A percentile compares a stretch with the other conserved stretches of the same genome.
Evolutionary conservation across 768 basidiomycete genomes (phyloP).

Genomic region (Serendipita sp.): DNA sequence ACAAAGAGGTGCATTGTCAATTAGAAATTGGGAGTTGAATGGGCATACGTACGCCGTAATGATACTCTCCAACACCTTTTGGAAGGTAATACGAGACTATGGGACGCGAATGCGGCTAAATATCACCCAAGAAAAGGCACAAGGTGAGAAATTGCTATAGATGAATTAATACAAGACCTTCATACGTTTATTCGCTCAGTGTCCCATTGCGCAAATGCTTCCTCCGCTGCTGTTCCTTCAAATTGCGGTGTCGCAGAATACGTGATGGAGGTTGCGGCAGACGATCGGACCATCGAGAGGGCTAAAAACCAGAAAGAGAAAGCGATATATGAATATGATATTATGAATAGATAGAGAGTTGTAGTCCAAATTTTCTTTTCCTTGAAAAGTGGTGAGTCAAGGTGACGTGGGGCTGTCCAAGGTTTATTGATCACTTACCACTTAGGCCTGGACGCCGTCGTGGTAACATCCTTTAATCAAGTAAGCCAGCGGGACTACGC

Average conservation of each 20-base stretch:
- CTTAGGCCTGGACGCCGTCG: too few species aligned
- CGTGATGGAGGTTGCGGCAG: neutral
- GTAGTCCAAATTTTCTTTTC: too few species aligned
- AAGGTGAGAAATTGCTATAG: neutral
- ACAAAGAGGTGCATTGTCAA: neutral
- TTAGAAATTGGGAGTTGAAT: neutral
- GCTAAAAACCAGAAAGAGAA: too few species aligned
- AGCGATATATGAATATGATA: too few species aligned
- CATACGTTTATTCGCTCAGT: neutral
- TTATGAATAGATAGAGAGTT: too few species aligned
- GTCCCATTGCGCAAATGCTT: neutral
- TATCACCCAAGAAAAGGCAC: neutral
- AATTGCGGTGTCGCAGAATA: neutral
- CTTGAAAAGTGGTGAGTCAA: too few species aligned
- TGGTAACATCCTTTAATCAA: too few species aligned
- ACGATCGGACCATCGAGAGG: neutral
- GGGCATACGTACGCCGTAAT: conserved; percentile 65
- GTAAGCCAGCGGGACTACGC: too few species aligned
- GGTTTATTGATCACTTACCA: too few species aligned
- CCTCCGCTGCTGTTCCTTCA: neutral
- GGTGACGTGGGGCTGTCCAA: too few species aligned
- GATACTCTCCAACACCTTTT: conserved; percentile 82
- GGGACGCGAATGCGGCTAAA: conserved; percentile 62
- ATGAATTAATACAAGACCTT: neutral
- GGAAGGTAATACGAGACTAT: conserved; percentile 96